Percentiles rank a stretch among this genome's conserved stretches.
Evolutionary conservation across 768 basidiomycete genomes (phyloP).

Genomic region (Lactarius hengduanensis): DNA sequence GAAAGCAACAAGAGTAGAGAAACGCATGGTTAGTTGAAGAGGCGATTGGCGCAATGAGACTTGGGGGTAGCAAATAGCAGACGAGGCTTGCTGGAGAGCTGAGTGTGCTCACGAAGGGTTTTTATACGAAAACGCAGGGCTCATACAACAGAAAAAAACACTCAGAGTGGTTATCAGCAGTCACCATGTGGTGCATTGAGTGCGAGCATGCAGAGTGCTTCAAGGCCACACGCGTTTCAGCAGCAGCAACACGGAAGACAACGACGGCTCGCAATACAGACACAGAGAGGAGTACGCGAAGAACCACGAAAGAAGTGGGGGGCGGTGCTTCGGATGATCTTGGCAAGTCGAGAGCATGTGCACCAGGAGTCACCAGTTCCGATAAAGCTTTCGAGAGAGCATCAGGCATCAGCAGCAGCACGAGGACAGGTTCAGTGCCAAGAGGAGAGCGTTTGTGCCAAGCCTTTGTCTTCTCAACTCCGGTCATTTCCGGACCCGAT

Average conservation of each 20-base stretch:
- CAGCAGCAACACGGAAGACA: background rate
- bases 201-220: background rate
- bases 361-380: background rate
- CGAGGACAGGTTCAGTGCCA: background rate
- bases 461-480: background rate
- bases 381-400: background rate
- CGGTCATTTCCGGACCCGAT: background rate
- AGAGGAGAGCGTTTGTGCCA: background rate
- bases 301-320: background rate
- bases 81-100: conserved; percentile 7
- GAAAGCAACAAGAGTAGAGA: conserved; percentile 33
- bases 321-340: no score
- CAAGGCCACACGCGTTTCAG: background rate
- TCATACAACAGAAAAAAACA: background rate
- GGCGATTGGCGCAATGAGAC: background rate
- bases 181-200: background rate
- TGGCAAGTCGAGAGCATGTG: background rate
- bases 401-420: background rate
- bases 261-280: background rate
- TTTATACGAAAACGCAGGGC: background rate
- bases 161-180: background rate
- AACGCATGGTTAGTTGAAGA: conserved; percentile 4
- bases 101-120: background rate
- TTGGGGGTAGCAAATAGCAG: background rate
- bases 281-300: background rate